These are phyloP conservation scores for Hypoxylon sp. DNA, from an alignment of 2,329 filamentous ascomycete species.

Conservation along the genomic window DNA sequence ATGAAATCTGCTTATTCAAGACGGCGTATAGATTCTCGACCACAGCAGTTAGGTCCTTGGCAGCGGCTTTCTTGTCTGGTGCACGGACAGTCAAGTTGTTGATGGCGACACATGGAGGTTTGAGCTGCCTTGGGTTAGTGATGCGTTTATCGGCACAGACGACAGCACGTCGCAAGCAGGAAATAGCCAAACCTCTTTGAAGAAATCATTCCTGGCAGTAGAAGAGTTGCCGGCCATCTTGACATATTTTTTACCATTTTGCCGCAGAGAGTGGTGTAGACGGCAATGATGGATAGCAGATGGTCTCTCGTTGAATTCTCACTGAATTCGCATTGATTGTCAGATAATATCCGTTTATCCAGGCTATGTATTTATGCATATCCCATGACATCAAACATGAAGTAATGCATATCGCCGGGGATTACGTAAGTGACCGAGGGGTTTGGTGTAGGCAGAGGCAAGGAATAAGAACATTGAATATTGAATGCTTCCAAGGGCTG, in stretches of 20 bases:
- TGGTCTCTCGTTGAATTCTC: not conserved
- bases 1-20: constrained; percentile 54
- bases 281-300: not conserved
- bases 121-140: constrained; percentile 56
- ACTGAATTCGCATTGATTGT: not conserved
- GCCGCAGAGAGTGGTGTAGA: not conserved
- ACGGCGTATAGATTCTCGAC: constrained; percentile 55
- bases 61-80: constrained; percentile 50
- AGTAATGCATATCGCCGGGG: constrained; percentile 1
- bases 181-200: constrained; percentile 41
- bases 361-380: constrained; percentile 1
- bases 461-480: too few relatives aligned
- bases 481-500: too few relatives aligned
- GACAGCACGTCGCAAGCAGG: constrained; percentile 1
- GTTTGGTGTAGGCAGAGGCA: too few relatives aligned
- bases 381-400: constrained; percentile 3
- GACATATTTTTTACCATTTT: constrained; percentile 19
- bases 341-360: constrained; percentile 8
- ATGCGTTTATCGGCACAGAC: not conserved
- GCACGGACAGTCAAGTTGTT: constrained; percentile 64
- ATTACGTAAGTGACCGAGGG: not conserved
- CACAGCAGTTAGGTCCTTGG: constrained; percentile 56
- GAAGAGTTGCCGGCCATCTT: constrained; percentile 40
- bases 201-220: constrained; percentile 43
- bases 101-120: constrained; percentile 67